Base-by-base conservation (phyloP, 768 basidiomycete genomes). In the Suillus occidentalis region DNA sequence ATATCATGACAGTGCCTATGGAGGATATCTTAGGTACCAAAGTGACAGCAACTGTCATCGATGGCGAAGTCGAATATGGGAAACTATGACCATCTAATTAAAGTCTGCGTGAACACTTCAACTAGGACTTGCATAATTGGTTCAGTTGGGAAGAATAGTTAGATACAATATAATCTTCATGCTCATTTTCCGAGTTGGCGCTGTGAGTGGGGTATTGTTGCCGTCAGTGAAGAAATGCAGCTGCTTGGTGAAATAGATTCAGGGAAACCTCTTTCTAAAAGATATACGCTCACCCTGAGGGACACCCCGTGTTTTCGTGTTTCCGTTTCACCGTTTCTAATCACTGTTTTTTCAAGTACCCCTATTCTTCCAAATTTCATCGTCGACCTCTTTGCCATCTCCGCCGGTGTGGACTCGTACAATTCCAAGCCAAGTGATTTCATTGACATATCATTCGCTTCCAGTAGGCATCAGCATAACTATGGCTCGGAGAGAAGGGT, bases 41-140 rank as follows among this genome's bases (percentile, higher is more conserved):
- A 65, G 94, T 93, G 7, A 74, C 77, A 45, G 87, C 89, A 16
- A 95, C 94, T 0, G 83, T 92, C 1, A 81, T 95, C 1, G 93
- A 92, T 68, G 94, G 94, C 3, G 76, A 80, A 65, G 78, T 89
- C 22, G 84, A 81, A 12, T 92, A 85, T 72, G 93, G 93, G 16
- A 67, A 52, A 3, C 49, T 83, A 10, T 74, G 65, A 68, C 49
- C 9, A 10, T 55, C 18, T 20, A 36, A 55, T 34, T 12, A 13
- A 12, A 55, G 18, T 31, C 6, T 20, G 20, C 34, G 31, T 50
- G 25, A 53, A 53, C 10, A 34, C 18, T 55, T 20, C 12, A 12
- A 34, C n/a, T 55, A 36, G 53, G 20, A 34, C 12, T 6, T 34
- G 53, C n/a, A 55, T 4, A 34, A 7, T 13, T 34, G 34, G 18